These are phyloP conservation scores for Xanthoparmelia taractica DNA, from an alignment of 495 filamentous ascomycete genomes.

Conservation along the genomic window DNA sequence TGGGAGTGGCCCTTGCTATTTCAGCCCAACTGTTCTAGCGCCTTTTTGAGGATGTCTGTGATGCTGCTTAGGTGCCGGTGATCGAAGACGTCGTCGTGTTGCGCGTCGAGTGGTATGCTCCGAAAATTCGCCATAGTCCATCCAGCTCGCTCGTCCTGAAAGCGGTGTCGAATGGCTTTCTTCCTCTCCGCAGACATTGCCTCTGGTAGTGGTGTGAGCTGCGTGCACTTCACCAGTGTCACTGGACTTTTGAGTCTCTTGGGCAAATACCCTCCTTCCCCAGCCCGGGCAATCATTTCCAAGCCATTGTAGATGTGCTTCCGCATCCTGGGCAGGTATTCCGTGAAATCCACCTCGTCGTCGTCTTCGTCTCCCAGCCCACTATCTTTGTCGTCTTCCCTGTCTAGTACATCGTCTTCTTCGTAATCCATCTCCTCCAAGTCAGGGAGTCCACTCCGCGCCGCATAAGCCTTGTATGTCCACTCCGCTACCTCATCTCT, in stretches of 20 bases:
- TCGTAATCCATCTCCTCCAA: slow-evolving; percentile 9
- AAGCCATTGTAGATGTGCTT: slow-evolving; percentile 27
- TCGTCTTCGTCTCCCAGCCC: slow-evolving; percentile 16
- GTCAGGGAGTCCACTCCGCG: slow-evolving; percentile 12
- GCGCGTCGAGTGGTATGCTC: slow-evolving; percentile 12
- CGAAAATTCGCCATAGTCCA: slow-evolving; percentile 18
- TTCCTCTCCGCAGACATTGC: slow-evolving; percentile 13
- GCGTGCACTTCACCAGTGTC: slow-evolving; percentile 22
- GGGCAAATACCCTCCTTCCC: slow-evolving; percentile 7
- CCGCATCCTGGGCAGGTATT: slow-evolving; percentile 23
- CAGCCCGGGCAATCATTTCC: slow-evolving; percentile 19
- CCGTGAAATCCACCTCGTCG: slow-evolving; percentile 18
- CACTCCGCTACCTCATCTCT: slow-evolving; percentile 20
- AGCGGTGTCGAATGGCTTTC: slow-evolving; percentile 7
- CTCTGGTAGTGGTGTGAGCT: slow-evolving; percentile 9
- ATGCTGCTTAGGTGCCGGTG: slow-evolving; percentile 6
- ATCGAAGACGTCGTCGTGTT: slow-evolving; percentile 22
- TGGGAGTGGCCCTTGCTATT: neutral
- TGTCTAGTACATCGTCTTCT: slow-evolving; percentile 11
- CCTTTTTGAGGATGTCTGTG: slow-evolving; percentile 13
- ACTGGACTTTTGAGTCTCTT: slow-evolving; percentile 8
- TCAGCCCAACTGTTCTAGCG: slow-evolving; percentile 8
- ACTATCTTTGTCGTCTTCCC: slow-evolving; percentile 12
- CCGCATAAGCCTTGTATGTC: slow-evolving; percentile 25
- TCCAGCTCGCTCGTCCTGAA: slow-evolving; percentile 18